phyloP scores from a whole-genome alignment of 176 grass and related monocot genomes.

The Bolboschoenus planiculmis region DNA sequence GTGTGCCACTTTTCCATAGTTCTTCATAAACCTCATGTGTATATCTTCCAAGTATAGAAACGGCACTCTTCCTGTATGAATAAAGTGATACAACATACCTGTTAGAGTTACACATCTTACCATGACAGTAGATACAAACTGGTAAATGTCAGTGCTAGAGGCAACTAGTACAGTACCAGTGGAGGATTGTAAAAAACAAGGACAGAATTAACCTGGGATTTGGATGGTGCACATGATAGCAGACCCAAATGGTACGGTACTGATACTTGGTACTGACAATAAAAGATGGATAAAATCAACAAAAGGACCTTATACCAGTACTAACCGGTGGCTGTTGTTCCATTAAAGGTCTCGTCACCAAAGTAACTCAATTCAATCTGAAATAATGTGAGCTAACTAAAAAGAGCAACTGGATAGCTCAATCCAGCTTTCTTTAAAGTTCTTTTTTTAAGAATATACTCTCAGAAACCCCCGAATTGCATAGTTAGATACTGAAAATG shows the following conservation, averaged over 20 bases:
- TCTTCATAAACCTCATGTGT: conserved; percentile 98
- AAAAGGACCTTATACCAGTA: not conserved
- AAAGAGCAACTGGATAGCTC: not conserved
- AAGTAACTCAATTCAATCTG: not conserved
- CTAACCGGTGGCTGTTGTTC: not conserved
- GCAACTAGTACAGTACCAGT: not conserved
- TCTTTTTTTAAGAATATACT: not conserved
- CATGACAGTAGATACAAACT: not conserved
- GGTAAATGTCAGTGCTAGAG: not conserved
- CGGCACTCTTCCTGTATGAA: conserved; percentile 58
- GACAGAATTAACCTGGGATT: not conserved
- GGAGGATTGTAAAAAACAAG: not conserved
- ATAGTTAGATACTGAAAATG: not conserved
- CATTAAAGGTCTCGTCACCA: not conserved
- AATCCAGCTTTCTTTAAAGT: not conserved
- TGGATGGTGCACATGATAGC: too few relatives aligned
- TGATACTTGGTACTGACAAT: not conserved
- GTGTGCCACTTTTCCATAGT: conserved; percentile 67
- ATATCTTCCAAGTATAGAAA: conserved; percentile 95
- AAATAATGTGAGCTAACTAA: not conserved
- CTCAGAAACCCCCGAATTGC: not conserved
- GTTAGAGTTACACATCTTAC: not conserved
- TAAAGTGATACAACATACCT: not conserved
- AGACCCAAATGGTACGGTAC: not conserved
- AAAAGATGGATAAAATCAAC: not conserved